Percentiles rank a stretch among this genome's conserved stretches.
These are phyloP conservation scores for Aleurites moluccanus DNA, from an alignment of 441 rosid species.

Conservation along the genomic window DNA sequence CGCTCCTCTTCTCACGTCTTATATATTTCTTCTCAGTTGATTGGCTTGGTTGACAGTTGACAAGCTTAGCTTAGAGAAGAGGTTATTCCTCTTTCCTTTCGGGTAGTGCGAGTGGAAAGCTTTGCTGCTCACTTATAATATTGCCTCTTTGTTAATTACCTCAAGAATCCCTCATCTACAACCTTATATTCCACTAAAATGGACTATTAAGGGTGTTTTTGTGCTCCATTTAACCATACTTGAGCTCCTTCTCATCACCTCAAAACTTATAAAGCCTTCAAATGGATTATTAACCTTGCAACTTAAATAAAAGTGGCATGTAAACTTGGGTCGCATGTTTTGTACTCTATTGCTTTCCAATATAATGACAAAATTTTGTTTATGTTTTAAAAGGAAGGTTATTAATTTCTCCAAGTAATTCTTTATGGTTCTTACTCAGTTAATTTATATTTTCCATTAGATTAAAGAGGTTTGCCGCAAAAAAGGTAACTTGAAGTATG, in stretches of 20 bases:
- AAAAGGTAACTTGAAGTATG: slow-evolving; percentile 10
- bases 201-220: background rate
- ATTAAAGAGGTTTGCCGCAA: slow-evolving; percentile 32
- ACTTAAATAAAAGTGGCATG: background rate
- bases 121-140: too few species aligned
- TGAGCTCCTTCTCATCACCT: background rate
- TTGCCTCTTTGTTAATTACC: background rate
- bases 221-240: background rate
- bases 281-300: background rate
- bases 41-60: too few species aligned
- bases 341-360: background rate
- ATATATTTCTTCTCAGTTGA: too few species aligned
- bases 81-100: too few species aligned
- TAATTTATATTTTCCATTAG: slow-evolving; percentile 28
- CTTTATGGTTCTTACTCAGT: background rate
- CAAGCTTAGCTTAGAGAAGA: too few species aligned
- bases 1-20: too few species aligned
- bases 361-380: background rate
- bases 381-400: slow-evolving; percentile 1
- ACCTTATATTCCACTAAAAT: too few species aligned
- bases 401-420: background rate
- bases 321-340: background rate
- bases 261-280: background rate
- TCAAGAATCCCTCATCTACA: background rate
- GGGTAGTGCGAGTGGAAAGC: too few species aligned